These are phyloP conservation scores for Penicillium hordei DNA, from an alignment of 2,329 filamentous ascomycete species.

Conservation along the genomic window DNA sequence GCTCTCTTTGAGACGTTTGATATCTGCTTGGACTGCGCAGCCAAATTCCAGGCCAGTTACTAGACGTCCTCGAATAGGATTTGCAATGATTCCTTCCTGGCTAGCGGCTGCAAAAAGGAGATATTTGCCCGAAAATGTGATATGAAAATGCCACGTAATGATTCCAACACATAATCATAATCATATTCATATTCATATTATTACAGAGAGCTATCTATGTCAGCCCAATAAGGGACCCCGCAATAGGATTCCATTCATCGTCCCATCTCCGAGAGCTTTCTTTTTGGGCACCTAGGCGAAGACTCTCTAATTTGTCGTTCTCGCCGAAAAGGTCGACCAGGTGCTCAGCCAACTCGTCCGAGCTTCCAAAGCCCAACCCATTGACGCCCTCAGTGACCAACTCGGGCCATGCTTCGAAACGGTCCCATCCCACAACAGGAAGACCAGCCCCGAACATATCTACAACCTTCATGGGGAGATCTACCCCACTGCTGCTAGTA, in stretches of 20 bases:
- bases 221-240: constrained; percentile 67
- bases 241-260: constrained; percentile 85
- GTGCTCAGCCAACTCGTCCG: constrained; percentile 63
- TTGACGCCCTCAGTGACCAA: constrained; percentile 86
- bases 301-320: constrained; percentile 54
- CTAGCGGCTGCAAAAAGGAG: background rate
- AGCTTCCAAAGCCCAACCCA: constrained; percentile 77
- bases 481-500: constrained; percentile 89
- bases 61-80: background rate
- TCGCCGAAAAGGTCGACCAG: constrained; percentile 65
- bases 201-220: constrained; percentile 5
- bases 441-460: constrained; percentile 97
- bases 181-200: too few species aligned
- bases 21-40: constrained; percentile 38
- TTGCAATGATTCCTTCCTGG: background rate
- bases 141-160: background rate
- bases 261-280: constrained; percentile 83
- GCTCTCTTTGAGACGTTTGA: constrained; percentile 35
- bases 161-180: background rate
- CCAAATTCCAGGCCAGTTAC: constrained; percentile 32
- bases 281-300: constrained; percentile 68
- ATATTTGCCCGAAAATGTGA: background rate
- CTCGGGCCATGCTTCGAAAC: constrained; percentile 86
- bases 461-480: constrained; percentile 98
- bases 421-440: constrained; percentile 81